Percentiles rank a stretch among this genome's conserved stretches.
These are phyloP conservation scores for Hericium coralloides DNA, from an alignment of 768 basidiomycete species.

Conservation along the genomic window DNA sequence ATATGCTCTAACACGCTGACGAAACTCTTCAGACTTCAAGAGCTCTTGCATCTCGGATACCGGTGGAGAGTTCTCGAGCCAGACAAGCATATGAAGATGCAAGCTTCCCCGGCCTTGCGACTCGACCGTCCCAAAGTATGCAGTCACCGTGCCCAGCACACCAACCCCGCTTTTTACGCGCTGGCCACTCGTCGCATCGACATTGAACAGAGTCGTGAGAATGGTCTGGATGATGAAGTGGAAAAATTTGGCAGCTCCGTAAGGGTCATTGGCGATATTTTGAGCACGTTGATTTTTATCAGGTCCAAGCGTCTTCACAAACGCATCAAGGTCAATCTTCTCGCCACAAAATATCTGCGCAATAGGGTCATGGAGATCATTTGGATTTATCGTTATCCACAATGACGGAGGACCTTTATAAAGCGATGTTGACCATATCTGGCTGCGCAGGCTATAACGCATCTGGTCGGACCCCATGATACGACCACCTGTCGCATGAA, in stretches of 20 bases:
- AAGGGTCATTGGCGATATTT: slow-evolving; percentile 31
- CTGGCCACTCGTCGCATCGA: not conserved
- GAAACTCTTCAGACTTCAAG: slow-evolving; percentile 21
- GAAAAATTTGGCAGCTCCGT: slow-evolving; percentile 33
- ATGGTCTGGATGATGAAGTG: slow-evolving; percentile 26
- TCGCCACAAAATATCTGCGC: slow-evolving; percentile 34
- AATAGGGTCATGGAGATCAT: slow-evolving; percentile 33
- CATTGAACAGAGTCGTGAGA: slow-evolving; percentile 21
- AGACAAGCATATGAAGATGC: slow-evolving; percentile 32
- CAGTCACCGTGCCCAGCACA: slow-evolving; percentile 23
- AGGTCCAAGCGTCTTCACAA: slow-evolving; percentile 21
- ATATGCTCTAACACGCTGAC: slow-evolving; percentile 18
- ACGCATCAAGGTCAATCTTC: slow-evolving; percentile 34
- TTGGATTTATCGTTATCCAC: slow-evolving; percentile 37
- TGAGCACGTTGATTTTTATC: slow-evolving; percentile 9
- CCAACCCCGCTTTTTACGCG: slow-evolving; percentile 21
- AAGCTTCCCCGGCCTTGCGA: slow-evolving; percentile 33
- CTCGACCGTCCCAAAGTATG: slow-evolving; percentile 31
- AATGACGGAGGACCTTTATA: slow-evolving; percentile 24
- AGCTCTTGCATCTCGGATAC: slow-evolving; percentile 20
- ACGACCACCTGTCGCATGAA: slow-evolving; percentile 10
- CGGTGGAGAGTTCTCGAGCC: slow-evolving; percentile 26
- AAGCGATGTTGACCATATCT: slow-evolving; percentile 30
- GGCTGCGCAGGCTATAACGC: slow-evolving; percentile 15
- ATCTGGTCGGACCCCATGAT: slow-evolving; percentile 14